Conservation (phyloP, 106 monocot species). For the Posidonia australis region DNA sequence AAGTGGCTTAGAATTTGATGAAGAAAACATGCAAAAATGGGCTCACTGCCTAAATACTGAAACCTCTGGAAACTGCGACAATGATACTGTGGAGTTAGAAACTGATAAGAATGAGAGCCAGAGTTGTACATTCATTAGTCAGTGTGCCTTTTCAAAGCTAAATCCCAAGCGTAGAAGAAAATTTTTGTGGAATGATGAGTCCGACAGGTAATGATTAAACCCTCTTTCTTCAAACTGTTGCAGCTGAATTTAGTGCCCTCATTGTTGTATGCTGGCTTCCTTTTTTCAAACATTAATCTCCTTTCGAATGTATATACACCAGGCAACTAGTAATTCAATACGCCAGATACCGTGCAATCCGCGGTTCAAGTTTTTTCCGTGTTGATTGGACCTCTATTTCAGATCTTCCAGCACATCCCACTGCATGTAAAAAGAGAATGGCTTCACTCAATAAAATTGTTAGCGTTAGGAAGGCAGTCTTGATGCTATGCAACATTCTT, state of each 20-base stretch:
- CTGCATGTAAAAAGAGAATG: conserved; percentile 63
- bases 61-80: conserved; percentile 1
- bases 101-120: conserved; percentile 18
- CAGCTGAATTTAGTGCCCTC: neutral
- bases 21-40: neutral
- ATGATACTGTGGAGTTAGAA: conserved; percentile 10
- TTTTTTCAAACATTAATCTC: neutral
- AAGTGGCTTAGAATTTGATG: conserved; percentile 9
- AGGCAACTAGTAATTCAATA: conserved; percentile 74
- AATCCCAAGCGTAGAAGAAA: conserved; percentile 31
- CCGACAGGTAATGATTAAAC: conserved; percentile 51
- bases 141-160: conserved; percentile 22
- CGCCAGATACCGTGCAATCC: conserved; percentile 47
- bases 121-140: conserved; percentile 23
- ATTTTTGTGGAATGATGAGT: conserved; percentile 56
- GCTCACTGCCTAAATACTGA: neutral
- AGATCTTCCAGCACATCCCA: conserved; percentile 69
- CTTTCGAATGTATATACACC: neutral
- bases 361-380: conserved; percentile 52
- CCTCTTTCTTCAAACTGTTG: neutral
- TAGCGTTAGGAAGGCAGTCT: conserved; percentile 37
- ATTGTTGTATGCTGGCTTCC: neutral
- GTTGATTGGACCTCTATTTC: conserved; percentile 66
- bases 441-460: conserved; percentile 30
- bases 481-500: conserved; percentile 67